A percentile compares a stretch with the other conserved stretches of the same genome.
Evolutionary conservation across 208 protist species (phyloP).

Genomic region (Wallacemonas collosoma): DNA sequence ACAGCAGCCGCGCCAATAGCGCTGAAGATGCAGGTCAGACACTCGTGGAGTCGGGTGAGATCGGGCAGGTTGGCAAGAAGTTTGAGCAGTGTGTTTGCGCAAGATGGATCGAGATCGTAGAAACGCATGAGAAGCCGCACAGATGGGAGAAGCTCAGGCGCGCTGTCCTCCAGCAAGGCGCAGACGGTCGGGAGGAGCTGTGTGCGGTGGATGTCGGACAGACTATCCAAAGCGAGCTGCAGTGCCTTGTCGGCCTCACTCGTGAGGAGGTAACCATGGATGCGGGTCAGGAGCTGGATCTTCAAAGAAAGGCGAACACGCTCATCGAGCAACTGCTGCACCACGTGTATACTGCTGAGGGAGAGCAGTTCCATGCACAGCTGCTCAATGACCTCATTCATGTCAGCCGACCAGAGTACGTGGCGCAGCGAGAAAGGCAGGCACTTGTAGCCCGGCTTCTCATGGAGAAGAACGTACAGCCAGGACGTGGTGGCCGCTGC

Average conservation of each 20-base stretch:
- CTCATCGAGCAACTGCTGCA: slow-evolving; percentile 33
- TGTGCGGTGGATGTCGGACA: slow-evolving; percentile 40
- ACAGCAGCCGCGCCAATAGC: slow-evolving; percentile 34
- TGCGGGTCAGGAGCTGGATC: slow-evolving; percentile 40
- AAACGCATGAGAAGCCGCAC: slow-evolving; percentile 51
- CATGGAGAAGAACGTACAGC: slow-evolving; percentile 55
- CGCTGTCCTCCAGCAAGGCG: slow-evolving; percentile 43
- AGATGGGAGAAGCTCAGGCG: slow-evolving; percentile 42
- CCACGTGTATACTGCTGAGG: slow-evolving; percentile 20
- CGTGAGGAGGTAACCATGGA: slow-evolving; percentile 37
- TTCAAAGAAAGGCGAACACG: slow-evolving; percentile 33
- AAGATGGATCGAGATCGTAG: slow-evolving; percentile 36
- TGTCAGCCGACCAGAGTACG: slow-evolving; percentile 43
- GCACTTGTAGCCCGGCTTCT: slow-evolving; percentile 17
- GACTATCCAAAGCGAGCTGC: slow-evolving; percentile 39
- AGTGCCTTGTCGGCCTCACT: slow-evolving; percentile 40
- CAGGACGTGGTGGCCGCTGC: slow-evolving; percentile 48
- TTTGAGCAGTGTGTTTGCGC: slow-evolving; percentile 29
- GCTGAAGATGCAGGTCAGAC: slow-evolving; percentile 24
- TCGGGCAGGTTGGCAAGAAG: slow-evolving; percentile 29
- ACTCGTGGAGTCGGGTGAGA: neutral
- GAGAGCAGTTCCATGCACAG: slow-evolving; percentile 55
- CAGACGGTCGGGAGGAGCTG: slow-evolving; percentile 40
- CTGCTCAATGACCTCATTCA: slow-evolving; percentile 27
- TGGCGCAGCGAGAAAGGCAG: slow-evolving; percentile 36